A percentile compares a stretch with the other conserved stretches of the same genome.
Conservation (phyloP, 108 stramenopile genomes). For the Skeletonema marinoi region DNA sequence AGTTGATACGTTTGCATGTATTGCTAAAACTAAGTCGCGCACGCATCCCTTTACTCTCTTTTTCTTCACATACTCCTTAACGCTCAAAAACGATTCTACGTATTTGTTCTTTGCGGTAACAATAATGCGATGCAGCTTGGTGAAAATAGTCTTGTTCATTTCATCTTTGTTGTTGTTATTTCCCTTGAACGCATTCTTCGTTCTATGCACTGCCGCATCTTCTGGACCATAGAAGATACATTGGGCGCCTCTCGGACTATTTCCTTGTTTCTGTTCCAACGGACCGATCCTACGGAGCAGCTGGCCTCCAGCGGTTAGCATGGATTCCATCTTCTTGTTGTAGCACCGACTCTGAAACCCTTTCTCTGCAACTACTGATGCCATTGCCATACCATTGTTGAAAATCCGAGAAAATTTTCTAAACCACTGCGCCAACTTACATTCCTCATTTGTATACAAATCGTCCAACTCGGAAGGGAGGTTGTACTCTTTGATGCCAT, state of each 20-base stretch:
- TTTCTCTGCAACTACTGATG: background rate
- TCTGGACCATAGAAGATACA: slow-evolving; percentile 7
- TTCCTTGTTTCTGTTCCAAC: background rate
- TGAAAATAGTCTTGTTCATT: background rate
- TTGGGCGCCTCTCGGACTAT: slow-evolving; percentile 6
- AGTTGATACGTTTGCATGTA: background rate
- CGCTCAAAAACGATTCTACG: background rate
- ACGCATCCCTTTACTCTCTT: background rate
- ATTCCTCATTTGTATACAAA: background rate
- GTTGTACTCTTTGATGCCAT: background rate
- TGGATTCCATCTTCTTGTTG: background rate
- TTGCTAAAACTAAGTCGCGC: background rate
- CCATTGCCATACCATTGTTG: background rate
- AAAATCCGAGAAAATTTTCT: background rate
- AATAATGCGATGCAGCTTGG: background rate
- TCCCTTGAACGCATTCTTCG: background rate
- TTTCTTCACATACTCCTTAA: background rate
- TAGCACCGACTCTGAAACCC: background rate
- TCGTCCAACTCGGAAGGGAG: background rate
- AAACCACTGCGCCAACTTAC: background rate
- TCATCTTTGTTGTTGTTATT: background rate
- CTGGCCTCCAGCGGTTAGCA: slow-evolving; percentile 5
- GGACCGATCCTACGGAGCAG: slow-evolving; percentile 11
- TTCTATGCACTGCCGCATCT: background rate
- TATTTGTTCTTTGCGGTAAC: background rate